Evolutionary conservation across 306 rosid genomes (phyloP).

Genomic region (Pyrus bretschneideri): DNA sequence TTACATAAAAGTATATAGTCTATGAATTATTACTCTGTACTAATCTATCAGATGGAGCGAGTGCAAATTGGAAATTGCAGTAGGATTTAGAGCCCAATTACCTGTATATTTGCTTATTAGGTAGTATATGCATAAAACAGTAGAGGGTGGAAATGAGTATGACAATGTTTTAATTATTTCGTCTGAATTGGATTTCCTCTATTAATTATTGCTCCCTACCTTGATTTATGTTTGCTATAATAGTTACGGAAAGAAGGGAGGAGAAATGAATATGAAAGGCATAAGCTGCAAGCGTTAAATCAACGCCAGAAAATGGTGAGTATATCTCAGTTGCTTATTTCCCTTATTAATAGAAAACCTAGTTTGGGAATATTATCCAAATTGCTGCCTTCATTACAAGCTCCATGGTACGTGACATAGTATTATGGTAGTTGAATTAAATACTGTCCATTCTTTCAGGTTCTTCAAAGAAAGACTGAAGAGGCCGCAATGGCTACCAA

Average conservation of each 20-base stretch:
- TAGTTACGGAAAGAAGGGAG: conserved; percentile 97
- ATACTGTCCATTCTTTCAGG: conserved; percentile 41
- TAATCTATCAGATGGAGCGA: not conserved
- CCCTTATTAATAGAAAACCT: not conserved
- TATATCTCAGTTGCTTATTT: conserved; percentile 7
- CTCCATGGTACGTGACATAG: not conserved
- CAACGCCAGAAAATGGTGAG: conserved; percentile 98
- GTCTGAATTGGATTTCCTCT: conserved; percentile 8
- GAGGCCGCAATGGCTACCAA: conserved; percentile 99
- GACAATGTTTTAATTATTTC: not conserved
- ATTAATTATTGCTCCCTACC: conserved; percentile 13
- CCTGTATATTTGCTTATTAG: no score
- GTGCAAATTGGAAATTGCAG: not conserved
- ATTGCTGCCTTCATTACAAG: not conserved
- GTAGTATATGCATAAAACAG: not conserved
- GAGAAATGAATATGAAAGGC: conserved; percentile 98
- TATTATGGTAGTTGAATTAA: not conserved
- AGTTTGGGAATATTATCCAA: not conserved
- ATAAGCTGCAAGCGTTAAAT: conserved; percentile 95
- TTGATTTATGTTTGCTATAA: conserved; percentile 20
- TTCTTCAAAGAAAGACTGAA: conserved; percentile 98
- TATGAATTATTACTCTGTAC: no score
- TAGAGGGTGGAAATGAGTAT: not conserved
- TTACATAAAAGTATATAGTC: not conserved
- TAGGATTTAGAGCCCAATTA: not conserved